Evolutionary conservation across 176 grass and related monocot species (phyloP).

Genomic region (Lolium multiflorum): DNA sequence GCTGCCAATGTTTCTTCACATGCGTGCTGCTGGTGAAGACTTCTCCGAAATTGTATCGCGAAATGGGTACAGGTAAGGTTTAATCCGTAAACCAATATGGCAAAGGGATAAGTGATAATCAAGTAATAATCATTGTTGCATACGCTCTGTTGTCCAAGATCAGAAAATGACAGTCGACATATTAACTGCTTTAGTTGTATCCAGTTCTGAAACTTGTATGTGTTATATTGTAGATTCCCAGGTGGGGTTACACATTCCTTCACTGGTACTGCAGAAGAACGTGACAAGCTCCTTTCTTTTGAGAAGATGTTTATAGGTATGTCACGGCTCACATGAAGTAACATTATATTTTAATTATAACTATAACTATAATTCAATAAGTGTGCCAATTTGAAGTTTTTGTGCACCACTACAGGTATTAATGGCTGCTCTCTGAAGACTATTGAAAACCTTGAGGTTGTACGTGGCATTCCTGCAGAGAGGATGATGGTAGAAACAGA

Average conservation of each 20-base stretch:
- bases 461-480: constrained; percentile 76
- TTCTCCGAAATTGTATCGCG: constrained; percentile 78
- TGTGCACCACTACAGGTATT: constrained; percentile 59
- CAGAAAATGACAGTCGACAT: neutral
- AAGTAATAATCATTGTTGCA: constrained; percentile 12
- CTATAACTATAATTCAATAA: neutral
- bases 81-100: constrained; percentile 15
- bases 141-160: neutral
- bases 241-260: constrained; percentile 94
- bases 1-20: constrained; percentile 97
- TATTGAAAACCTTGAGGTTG: constrained; percentile 79
- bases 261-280: constrained; percentile 86
- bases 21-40: constrained; percentile 94
- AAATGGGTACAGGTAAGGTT: constrained; percentile 72
- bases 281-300: constrained; percentile 79
- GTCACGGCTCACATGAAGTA: neutral
- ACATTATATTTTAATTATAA: neutral
- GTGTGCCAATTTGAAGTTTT: constrained; percentile 1
- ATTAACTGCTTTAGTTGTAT: neutral
- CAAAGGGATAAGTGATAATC: neutral
- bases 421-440: constrained; percentile 94
- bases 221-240: constrained; percentile 62
- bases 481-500: constrained; percentile 98
- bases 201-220: constrained; percentile 2
- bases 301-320: constrained; percentile 92